These are phyloP conservation scores for Hygrophoropsis aurantiaca DNA, from an alignment of 768 basidiomycete genomes.

Conservation along the genomic window DNA sequence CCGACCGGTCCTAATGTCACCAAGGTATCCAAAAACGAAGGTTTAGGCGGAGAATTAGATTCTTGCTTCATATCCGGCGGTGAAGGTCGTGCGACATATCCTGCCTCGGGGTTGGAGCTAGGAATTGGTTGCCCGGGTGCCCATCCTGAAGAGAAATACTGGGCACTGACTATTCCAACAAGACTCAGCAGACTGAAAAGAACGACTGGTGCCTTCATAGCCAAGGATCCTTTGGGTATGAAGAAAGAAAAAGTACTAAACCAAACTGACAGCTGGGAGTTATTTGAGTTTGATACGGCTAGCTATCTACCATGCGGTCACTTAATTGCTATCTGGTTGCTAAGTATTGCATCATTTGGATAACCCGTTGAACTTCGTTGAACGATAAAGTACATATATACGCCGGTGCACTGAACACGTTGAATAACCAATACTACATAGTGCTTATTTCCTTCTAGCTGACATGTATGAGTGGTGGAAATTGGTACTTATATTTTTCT, in stretches of 20 bases:
- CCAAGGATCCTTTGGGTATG: conserved; percentile 22
- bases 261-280: neutral
- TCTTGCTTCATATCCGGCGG: conserved; percentile 22
- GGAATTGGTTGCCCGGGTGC: conserved; percentile 62
- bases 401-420: no score
- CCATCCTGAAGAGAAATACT: conserved; percentile 86
- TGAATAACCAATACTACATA: no score
- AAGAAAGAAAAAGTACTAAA: conserved; percentile 12
- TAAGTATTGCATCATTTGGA: no score
- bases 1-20: conserved; percentile 56
- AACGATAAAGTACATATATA: no score
- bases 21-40: conserved; percentile 32
- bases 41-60: conserved; percentile 7
- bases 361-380: no score
- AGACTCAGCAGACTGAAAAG: conserved; percentile 27
- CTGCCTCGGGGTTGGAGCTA: conserved; percentile 14
- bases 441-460: no score
- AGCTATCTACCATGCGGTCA: no score
- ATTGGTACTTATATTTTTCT: no score
- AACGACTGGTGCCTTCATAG: conserved; percentile 53
- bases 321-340: no score
- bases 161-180: conserved; percentile 41
- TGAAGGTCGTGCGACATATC: conserved; percentile 22
- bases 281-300: no score
- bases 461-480: no score